These are phyloP conservation scores for Macrophomina tecta DNA, from an alignment of 2,329 filamentous ascomycete species.

Conservation along the genomic window DNA sequence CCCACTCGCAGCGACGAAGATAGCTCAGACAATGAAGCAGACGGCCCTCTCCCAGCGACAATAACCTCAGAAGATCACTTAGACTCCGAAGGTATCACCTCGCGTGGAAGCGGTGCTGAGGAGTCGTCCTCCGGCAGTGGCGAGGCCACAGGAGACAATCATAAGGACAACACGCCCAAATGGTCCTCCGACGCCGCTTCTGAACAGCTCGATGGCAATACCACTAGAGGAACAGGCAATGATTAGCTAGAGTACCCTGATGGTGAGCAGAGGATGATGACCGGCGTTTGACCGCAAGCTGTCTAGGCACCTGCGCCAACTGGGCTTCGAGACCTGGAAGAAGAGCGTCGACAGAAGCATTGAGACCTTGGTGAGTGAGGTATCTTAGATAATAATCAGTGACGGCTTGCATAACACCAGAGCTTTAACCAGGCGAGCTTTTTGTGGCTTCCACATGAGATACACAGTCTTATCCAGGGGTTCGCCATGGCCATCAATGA, in stretches of 20 bases:
- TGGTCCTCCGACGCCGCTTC: too few relatives aligned
- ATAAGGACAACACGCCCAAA: too few relatives aligned
- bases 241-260: neutral
- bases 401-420: neutral
- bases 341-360: neutral
- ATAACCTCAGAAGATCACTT: too few relatives aligned
- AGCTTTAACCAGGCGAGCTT: neutral
- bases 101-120: too few relatives aligned
- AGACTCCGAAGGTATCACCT: too few relatives aligned
- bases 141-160: too few relatives aligned
- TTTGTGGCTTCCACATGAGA: neutral
- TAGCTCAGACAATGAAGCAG: neutral
- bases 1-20: neutral
- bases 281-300: neutral
- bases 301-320: neutral
- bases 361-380: neutral
- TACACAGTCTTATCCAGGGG: neutral
- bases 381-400: neutral
- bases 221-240: neutral
- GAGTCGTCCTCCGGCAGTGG: too few relatives aligned
- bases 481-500: neutral
- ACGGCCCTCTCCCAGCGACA: neutral
- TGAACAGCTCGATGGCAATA: neutral
- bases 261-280: neutral
- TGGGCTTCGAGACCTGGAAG: constrained; percentile 9